Percentiles rank a stretch among this genome's conserved stretches.
Evolutionary conservation across 768 basidiomycete species (phyloP).

Genomic region (Tricholoma saponaceum): DNA sequence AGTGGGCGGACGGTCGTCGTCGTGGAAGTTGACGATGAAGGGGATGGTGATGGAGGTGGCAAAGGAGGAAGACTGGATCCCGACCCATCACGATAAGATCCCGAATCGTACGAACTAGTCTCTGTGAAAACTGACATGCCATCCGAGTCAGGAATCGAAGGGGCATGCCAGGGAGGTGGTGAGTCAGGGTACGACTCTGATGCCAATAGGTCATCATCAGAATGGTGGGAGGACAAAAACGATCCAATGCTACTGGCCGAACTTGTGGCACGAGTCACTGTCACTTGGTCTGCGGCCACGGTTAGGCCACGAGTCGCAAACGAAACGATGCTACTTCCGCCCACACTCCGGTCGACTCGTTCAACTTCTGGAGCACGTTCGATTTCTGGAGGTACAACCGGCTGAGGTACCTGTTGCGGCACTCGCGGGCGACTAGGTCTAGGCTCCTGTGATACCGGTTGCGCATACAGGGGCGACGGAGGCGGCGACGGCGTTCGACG

Average conservation of each 20-base stretch:
- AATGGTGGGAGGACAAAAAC: conserved; percentile 60
- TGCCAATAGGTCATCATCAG: conserved; percentile 47
- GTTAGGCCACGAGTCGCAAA: conserved; percentile 23
- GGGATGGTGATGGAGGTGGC: conserved; percentile 28
- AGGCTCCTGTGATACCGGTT: not conserved
- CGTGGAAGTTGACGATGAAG: conserved; percentile 34
- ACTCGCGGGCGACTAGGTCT: conserved; percentile 1
- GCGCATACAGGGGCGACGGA: not conserved
- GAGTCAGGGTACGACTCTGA: conserved; percentile 14
- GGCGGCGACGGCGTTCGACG: conserved; percentile 37
- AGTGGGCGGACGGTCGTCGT: conserved; percentile 26
- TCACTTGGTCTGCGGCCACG: conserved; percentile 25
- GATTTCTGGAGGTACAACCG: conserved; percentile 7
- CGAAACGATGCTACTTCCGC: conserved; percentile 36
- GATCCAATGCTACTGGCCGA: conserved; percentile 38
- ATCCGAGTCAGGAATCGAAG: conserved; percentile 9
- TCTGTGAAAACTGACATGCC: conserved; percentile 7
- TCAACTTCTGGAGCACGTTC: conserved; percentile 13
- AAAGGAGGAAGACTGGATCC: conserved; percentile 25
- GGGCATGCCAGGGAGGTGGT: conserved; percentile 14
- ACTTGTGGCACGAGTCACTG: conserved; percentile 34
- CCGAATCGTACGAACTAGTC: conserved; percentile 10
- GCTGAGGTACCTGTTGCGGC: conserved; percentile 9
- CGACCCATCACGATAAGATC: conserved; percentile 5
- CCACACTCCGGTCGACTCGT: conserved; percentile 39